Evolutionary conservation across 1,284 basidiomycete genomes (phyloP), one percentile per base, ranked within the genome.

Genomic region (Acaromyces ingoldii): DNA sequence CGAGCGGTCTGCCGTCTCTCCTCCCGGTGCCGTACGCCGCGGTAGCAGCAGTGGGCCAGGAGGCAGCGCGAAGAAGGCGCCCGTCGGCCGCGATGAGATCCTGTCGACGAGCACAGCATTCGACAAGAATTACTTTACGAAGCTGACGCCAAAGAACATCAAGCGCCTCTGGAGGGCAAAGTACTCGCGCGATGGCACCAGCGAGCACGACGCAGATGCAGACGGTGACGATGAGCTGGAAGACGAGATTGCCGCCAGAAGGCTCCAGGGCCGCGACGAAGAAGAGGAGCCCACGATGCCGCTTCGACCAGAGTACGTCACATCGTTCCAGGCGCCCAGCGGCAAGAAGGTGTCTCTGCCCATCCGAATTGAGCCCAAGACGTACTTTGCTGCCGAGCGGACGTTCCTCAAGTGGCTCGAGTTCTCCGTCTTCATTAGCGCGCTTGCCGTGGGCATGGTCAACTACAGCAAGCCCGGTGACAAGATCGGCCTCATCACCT

Each of bases 331-430:
- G 22, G 91, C 92, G 2, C 86, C 88, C 1, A 79, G 82, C 40
- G 93, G 93, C 17, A 97, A 96, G 80, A 83, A 84, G 61, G 91
- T 98, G 55, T 84, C 90, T 1, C 83, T 98, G 1, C 92, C 93
- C 30, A 86, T 98, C 29, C 84, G 93, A 47, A 83, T 98, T 52
- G 93, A 98, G 78, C 93, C 93, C 31, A 98, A 98, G 78, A 91
- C 95, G 6, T 95, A 95, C 74, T 98, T 97, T 76, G 93, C 93
- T 2, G 88, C 89, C 41, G 93, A 96, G 76, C 81, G 91, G 54
- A 92, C 90, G n/a, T 63, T 65, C 45, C 49, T 65, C 58, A 70
- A 77, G 57, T 98, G 93, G 93, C 80, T 95, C 43, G 86, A 92
- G 74, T 91, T 89, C 67, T 85, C 88, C 1, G 88, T 97, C 55